Conservation (phyloP, 2,329 filamentous ascomycete species). For the Dothidotthia symphoricarpi region DNA sequence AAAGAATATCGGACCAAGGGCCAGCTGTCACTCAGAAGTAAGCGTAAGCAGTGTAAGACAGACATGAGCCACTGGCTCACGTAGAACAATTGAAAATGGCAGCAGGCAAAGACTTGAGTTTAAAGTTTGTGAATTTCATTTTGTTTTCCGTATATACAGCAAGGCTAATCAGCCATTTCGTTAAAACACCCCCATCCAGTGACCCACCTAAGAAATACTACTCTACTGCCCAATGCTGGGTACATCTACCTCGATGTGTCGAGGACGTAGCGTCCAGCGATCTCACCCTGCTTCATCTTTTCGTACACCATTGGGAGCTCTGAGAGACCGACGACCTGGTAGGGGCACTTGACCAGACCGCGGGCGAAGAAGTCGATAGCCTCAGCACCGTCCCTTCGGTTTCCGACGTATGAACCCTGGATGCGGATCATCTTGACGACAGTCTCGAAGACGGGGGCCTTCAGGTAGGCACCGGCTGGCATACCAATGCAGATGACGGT, state of each 20-base stretch:
- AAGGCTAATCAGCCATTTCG: conserved; percentile 4
- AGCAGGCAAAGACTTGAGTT: no score
- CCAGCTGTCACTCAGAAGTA: no score
- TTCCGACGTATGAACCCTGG: conserved; percentile 78
- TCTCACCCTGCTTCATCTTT: conserved; percentile 63
- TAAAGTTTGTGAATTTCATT: no score
- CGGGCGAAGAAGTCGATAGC: conserved; percentile 85
- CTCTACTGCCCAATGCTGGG: not conserved
- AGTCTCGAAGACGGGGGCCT: conserved; percentile 83
- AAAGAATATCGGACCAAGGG: no score
- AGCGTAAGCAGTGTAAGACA: no score
- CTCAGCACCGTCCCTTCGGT: conserved; percentile 82
- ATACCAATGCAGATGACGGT: conserved; percentile 86
- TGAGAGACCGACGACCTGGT: conserved; percentile 78
- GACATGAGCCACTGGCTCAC: no score
- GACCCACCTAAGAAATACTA: conserved; percentile 5
- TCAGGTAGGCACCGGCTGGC: conserved; percentile 71
- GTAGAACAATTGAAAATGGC: no score
- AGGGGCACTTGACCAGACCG: conserved; percentile 82
- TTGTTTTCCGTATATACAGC: conserved; percentile 5
- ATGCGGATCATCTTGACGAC: conserved; percentile 90
- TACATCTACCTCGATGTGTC: conserved; percentile 55
- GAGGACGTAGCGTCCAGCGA: conserved; percentile 76
- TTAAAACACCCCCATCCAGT: conserved; percentile 1
- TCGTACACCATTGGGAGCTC: conserved; percentile 80